A percentile compares a stretch with the other conserved stretches of the same genome.
phyloP scores from a whole-genome alignment of 768 basidiomycete species.

The Sporobolomyces phaffii region DNA sequence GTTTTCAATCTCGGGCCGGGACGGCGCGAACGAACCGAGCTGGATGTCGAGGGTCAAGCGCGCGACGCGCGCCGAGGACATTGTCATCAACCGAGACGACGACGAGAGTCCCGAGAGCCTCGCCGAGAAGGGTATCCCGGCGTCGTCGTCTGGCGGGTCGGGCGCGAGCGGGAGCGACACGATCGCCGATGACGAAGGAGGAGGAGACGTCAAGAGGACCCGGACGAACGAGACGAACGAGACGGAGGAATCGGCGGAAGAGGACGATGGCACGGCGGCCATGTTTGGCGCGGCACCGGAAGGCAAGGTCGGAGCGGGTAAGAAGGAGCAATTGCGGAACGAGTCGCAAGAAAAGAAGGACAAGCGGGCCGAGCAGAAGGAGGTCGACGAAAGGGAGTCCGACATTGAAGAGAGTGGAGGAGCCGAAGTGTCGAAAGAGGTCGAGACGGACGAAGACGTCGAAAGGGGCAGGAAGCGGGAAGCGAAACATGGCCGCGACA shows the following conservation, averaged over 20 bases:
- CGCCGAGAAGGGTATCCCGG: constrained; percentile 33
- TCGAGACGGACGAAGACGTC: constrained; percentile 5
- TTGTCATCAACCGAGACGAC: constrained; percentile 77
- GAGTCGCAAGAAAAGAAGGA: background rate
- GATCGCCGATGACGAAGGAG: background rate
- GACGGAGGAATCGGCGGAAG: background rate
- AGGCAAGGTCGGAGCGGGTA: constrained; percentile 10
- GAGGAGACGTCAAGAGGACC: background rate
- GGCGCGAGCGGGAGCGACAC: background rate
- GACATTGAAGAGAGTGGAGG: constrained; percentile 23
- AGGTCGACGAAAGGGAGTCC: background rate
- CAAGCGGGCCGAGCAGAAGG: background rate
- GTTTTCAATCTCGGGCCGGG: constrained; percentile 32
- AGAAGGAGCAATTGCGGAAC: constrained; percentile 9
- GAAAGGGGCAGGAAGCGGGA: constrained; percentile 5
- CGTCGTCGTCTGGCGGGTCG: background rate
- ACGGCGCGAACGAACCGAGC: constrained; percentile 58
- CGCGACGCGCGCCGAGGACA: constrained; percentile 55
- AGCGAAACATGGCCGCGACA: background rate
- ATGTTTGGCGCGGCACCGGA: constrained; percentile 33
- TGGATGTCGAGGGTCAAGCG: constrained; percentile 65
- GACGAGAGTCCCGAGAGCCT: constrained; percentile 55
- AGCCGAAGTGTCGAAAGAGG: constrained; percentile 22
- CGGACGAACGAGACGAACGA: constrained; percentile 2
- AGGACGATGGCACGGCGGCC: constrained; percentile 16